Evolutionary conservation across 805 yeast genomes (phyloP).

Genomic region (Saturnispora halmiae): DNA sequence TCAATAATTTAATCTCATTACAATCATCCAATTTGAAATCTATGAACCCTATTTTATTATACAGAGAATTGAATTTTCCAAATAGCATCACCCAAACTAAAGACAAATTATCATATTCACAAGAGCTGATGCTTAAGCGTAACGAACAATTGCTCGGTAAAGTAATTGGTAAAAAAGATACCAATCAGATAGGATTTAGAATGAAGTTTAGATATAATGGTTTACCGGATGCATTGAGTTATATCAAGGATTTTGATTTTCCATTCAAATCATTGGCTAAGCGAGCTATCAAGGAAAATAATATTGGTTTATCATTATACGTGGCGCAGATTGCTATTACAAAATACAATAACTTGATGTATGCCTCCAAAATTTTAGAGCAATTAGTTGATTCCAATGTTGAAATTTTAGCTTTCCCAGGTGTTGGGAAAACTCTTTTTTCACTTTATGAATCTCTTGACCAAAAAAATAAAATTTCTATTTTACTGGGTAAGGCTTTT

Average conservation of each 20-base stretch:
- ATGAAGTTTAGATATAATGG: slow-evolving; percentile 20
- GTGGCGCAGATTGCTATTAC: slow-evolving; percentile 30
- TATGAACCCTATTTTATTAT: slow-evolving; percentile 22
- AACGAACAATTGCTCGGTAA: slow-evolving; percentile 38
- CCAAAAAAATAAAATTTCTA: slow-evolving; percentile 27
- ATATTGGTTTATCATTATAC: slow-evolving; percentile 26
- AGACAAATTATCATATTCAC: slow-evolving; percentile 32
- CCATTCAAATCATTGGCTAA: slow-evolving; percentile 28
- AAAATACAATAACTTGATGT: slow-evolving; percentile 26
- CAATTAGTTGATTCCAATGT: slow-evolving; percentile 12
- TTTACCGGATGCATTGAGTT: slow-evolving; percentile 15
- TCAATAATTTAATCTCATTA: slow-evolving; percentile 36
- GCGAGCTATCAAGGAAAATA: slow-evolving; percentile 25
- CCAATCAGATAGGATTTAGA: slow-evolving; percentile 16
- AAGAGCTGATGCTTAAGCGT: slow-evolving; percentile 32
- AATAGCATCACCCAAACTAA: slow-evolving; percentile 21
- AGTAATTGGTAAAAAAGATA: slow-evolving; percentile 30
- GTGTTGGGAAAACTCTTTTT: slow-evolving; percentile 41
- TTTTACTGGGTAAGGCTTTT: slow-evolving; percentile 27
- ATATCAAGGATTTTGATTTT: neutral
- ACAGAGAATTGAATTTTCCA: slow-evolving; percentile 27
- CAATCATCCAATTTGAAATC: neutral
- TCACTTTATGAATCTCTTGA: slow-evolving; percentile 41
- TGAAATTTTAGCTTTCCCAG: slow-evolving; percentile 29
- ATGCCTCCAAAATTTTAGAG: slow-evolving; percentile 32